These are phyloP conservation scores for Stentor roeselii DNA, from an alignment of 73 alveolate species.

Conservation along the genomic window DNA sequence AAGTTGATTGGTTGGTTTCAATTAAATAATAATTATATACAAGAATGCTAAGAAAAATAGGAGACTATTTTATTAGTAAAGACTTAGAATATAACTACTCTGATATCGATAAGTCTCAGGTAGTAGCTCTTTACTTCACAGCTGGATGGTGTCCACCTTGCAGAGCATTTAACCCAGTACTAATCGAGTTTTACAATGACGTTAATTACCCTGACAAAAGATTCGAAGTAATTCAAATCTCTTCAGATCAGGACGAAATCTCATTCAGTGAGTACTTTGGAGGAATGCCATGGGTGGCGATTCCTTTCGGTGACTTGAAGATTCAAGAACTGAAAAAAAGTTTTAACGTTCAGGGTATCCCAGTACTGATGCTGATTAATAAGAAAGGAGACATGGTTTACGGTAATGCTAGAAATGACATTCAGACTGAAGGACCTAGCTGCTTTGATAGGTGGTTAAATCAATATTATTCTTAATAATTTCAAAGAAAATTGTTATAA, in stretches of 20 bases:
- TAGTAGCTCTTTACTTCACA: slow-evolving; percentile 61
- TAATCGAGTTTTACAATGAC: slow-evolving; percentile 81
- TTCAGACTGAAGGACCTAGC: slow-evolving; percentile 29
- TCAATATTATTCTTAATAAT: not conserved
- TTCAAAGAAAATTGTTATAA: too few species aligned
- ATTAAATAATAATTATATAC: not conserved
- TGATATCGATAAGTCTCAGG: slow-evolving; percentile 24
- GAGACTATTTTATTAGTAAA: slow-evolving; percentile 4
- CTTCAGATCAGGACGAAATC: slow-evolving; percentile 74
- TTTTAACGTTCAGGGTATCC: slow-evolving; percentile 22
- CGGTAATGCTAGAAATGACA: slow-evolving; percentile 24
- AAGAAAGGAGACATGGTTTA: slow-evolving; percentile 18
- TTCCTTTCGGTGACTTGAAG: slow-evolving; percentile 70
- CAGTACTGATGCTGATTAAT: slow-evolving; percentile 20
- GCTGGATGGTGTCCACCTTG: slow-evolving; percentile 92
- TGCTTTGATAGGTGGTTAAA: slow-evolving; percentile 30
- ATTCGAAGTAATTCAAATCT: slow-evolving; percentile 70
- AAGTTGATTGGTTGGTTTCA: not conserved
- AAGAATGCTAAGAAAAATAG: not conserved
- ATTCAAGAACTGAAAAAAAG: slow-evolving; percentile 33
- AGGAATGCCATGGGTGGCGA: slow-evolving; percentile 84
- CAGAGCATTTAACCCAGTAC: slow-evolving; percentile 76
- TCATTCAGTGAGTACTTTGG: slow-evolving; percentile 60
- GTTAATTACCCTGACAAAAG: slow-evolving; percentile 61
- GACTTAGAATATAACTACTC: slow-evolving; percentile 4